Evolutionary conservation across 495 filamentous ascomycete species (phyloP).

Genomic region (Daldinia concentrica): DNA sequence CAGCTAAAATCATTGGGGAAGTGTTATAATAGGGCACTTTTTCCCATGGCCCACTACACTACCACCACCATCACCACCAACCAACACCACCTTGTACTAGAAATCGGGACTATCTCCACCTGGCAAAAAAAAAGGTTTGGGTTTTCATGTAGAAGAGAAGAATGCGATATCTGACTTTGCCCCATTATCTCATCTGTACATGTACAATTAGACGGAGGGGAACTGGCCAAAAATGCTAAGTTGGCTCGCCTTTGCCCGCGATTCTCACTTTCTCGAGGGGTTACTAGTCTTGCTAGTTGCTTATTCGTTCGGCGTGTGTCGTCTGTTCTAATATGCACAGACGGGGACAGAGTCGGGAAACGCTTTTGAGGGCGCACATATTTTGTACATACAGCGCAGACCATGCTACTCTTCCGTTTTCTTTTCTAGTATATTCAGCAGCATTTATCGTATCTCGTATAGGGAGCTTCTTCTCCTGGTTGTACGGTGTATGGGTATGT

Average conservation of each 20-base stretch:
- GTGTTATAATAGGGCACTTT: conserved; percentile 69
- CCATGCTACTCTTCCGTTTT: conserved; percentile 23
- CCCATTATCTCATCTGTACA: conserved; percentile 30
- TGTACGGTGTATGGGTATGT: neutral
- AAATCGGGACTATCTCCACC: conserved; percentile 28
- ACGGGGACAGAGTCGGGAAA: conserved; percentile 7
- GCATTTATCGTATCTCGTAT: neutral
- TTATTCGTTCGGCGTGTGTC: conserved; percentile 12
- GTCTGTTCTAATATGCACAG: neutral
- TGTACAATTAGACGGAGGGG: conserved; percentile 39
- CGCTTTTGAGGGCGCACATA: conserved; percentile 14
- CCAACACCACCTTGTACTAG: conserved; percentile 22
- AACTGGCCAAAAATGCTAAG: neutral
- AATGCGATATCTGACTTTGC: conserved; percentile 33
- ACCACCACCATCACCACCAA: neutral
- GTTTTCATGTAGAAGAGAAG: conserved; percentile 26
- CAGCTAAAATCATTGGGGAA: conserved; percentile 96
- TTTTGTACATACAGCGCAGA: conserved; percentile 40
- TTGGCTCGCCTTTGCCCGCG: neutral
- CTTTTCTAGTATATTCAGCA: conserved; percentile 24
- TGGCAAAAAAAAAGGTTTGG: conserved; percentile 16
- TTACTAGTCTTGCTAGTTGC: conserved; percentile 12
- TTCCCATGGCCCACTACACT: neutral
- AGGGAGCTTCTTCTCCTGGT: neutral
- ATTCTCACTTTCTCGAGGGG: conserved; percentile 10